These are phyloP conservation scores for Tulasnella sp. DNA, from an alignment of 768 basidiomycete species.

Conservation along the genomic window DNA sequence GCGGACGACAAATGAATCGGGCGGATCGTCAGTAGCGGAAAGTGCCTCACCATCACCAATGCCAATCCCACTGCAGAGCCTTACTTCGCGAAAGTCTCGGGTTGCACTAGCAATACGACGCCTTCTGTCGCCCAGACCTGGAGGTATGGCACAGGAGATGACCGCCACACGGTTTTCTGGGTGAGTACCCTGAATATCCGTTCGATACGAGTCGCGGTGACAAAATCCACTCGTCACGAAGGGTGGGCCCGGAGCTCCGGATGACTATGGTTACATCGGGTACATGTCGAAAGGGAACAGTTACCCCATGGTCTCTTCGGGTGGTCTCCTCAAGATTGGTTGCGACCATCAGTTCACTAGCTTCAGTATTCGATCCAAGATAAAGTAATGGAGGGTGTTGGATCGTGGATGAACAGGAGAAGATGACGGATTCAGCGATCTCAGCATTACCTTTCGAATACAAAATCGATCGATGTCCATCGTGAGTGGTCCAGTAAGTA, in stretches of 20 bases:
- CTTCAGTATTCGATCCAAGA: background rate
- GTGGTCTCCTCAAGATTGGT: background rate
- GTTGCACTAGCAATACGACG: background rate
- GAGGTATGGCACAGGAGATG: background rate
- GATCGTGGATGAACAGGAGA: no score
- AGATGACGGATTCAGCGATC: no score
- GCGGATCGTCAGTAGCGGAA: background rate
- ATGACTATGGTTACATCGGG: background rate
- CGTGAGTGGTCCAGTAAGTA: no score
- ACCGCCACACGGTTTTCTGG: background rate
- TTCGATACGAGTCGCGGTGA: background rate
- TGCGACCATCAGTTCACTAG: background rate
- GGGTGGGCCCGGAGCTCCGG: background rate
- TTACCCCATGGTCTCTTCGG: background rate
- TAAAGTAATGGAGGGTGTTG: no score
- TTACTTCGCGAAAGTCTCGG: background rate
- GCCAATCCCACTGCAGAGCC: background rate
- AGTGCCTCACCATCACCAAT: background rate
- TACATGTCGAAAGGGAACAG: background rate
- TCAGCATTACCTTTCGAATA: no score
- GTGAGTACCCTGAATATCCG: background rate
- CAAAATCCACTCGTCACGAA: background rate
- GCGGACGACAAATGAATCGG: background rate
- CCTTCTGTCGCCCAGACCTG: background rate
- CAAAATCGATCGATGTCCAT: no score